These are phyloP conservation scores for Nothopassalora personata DNA, from an alignment of 2,329 filamentous ascomycete species.

Conservation along the genomic window DNA sequence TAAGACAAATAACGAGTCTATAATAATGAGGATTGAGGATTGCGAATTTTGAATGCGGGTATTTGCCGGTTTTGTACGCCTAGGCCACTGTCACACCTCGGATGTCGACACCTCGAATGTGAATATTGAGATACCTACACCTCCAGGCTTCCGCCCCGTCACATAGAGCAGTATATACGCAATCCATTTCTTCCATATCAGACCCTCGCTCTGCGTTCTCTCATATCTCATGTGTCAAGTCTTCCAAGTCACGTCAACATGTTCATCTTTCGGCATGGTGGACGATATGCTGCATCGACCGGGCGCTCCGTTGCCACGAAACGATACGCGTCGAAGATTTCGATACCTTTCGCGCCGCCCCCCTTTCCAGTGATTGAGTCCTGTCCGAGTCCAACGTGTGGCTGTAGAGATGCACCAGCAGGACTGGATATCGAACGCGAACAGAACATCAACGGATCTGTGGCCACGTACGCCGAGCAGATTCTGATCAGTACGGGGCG, in stretches of 20 bases:
- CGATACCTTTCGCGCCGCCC: constrained; percentile 29
- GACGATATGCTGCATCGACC: constrained; percentile 10
- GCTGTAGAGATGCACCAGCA: constrained; percentile 61
- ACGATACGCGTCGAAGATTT: constrained; percentile 27
- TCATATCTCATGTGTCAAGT: neutral
- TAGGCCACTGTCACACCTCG: too few species aligned
- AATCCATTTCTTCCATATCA: too few species aligned
- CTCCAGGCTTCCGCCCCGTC: too few species aligned
- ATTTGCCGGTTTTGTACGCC: too few species aligned
- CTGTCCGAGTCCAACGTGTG: constrained; percentile 73
- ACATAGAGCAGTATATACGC: too few species aligned
- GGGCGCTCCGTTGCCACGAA: neutral
- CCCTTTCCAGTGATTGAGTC: constrained; percentile 45
- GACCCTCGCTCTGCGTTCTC: neutral
- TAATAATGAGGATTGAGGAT: too few species aligned
- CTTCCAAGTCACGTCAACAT: constrained; percentile 6
- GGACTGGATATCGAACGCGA: constrained; percentile 70
- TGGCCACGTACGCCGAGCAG: constrained; percentile 74
- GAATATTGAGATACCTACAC: too few species aligned
- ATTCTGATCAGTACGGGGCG: constrained; percentile 77
- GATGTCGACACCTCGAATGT: too few species aligned
- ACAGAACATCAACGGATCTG: constrained; percentile 66
- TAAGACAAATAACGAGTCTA: too few species aligned
- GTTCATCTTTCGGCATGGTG: constrained; percentile 26
- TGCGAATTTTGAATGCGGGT: too few species aligned